Evolutionary conservation across 352 stramenopile genomes (phyloP), one percentile per base, ranked within the genome.

Genomic region (Phytophthora litchii): DNA sequence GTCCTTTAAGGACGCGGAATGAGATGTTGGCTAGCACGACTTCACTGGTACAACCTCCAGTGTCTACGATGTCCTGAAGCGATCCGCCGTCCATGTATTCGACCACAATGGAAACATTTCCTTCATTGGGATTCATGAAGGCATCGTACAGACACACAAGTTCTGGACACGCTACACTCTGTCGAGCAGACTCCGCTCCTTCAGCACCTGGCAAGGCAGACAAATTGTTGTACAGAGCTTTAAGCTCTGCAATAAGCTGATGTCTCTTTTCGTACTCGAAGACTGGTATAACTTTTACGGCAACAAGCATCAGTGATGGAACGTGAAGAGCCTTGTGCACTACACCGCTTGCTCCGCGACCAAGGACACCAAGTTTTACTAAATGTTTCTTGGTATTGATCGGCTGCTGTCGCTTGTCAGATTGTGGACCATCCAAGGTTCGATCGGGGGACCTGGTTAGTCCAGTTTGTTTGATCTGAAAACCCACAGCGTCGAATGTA

Each of bases 61-160:
- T 89, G 42, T 97, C 83, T 14, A 98, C 89, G 25, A 97, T 93
- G 43, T 97, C 92, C 60, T 98, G 88, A 2, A 98, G 76, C 27
- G 88, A 97, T 12, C 94, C 94, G n/a, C 88, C 93, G 47, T 97
- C 87, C 93, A 98, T 98, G 67, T 97, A 98, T 68, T 98, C 94
- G 37, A 98, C 83, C n/a, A 98, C 88, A 38, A 98, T 97, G 0
- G 83, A 96, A 19, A 98, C 91, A 34, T 91, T 94, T 9, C 89
- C 86, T 44, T 95, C 85, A 41, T 94, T 91, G 4, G 87, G 86
- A 65, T 96, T 96, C 80, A 94, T 96, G 73, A 96, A 98, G 11
- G 93, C 94, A 62, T 98, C 94, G 64, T 97, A 97, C 37, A 98
- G 83, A 48, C 82, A 92, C 40, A 98, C 91, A 23, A 95, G 86